Conservation (phyloP, 257 asterid genomes). For the Ilex asprella region DNA sequence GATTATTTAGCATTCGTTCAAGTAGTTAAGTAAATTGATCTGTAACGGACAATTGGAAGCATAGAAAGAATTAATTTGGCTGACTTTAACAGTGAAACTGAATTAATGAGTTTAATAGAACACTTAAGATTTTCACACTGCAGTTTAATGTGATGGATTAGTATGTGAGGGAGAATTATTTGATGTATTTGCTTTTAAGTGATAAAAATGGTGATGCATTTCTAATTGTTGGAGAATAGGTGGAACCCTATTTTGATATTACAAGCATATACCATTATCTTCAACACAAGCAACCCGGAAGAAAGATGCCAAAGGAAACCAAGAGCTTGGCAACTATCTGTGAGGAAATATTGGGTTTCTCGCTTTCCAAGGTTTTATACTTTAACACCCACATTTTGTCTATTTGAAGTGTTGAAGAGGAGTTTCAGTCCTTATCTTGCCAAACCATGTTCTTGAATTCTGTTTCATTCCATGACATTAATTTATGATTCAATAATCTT, state of each 20-base stretch:
- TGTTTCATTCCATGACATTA: too few relatives aligned
- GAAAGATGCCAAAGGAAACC: constrained; percentile 49
- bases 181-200: background rate
- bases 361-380: constrained; percentile 63
- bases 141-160: too few relatives aligned
- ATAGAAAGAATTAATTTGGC: too few relatives aligned
- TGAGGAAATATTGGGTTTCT: constrained; percentile 69
- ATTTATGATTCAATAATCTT: too few relatives aligned
- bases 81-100: too few relatives aligned
- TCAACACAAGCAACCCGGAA: constrained; percentile 47
- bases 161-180: background rate
- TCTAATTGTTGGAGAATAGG: constrained; percentile 33
- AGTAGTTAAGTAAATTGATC: too few relatives aligned
- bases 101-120: too few relatives aligned
- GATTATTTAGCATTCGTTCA: too few relatives aligned
- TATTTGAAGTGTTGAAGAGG: background rate
- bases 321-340: constrained; percentile 85
- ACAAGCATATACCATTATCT: constrained; percentile 54
- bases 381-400: background rate
- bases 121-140: too few relatives aligned
- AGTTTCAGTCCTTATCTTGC: too few relatives aligned
- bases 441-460: too few relatives aligned
- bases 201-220: background rate
- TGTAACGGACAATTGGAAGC: too few relatives aligned
- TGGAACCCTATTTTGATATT: constrained; percentile 82